Percentiles rank a stretch among this genome's conserved stretches.
Evolutionary conservation across 2,329 filamentous ascomycete species (phyloP).

Genomic region (Neurospora sp.): DNA sequence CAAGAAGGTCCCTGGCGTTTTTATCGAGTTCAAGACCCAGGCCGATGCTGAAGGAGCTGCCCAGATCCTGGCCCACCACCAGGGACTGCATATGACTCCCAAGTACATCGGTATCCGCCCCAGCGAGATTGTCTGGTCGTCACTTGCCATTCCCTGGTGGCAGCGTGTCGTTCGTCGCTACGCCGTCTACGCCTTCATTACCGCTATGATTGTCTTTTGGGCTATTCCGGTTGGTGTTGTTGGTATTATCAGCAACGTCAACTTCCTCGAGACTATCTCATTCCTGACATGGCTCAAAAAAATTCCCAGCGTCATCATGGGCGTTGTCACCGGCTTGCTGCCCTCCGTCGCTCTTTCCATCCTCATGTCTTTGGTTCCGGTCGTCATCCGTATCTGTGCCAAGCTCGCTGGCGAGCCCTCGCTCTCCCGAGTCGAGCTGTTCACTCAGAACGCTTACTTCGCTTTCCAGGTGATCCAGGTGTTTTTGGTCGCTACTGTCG

Average conservation of each 20-base stretch:
- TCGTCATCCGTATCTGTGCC: conserved; percentile 73
- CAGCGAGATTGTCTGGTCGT: conserved; percentile 77
- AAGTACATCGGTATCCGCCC: conserved; percentile 77
- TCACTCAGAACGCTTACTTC: conserved; percentile 87
- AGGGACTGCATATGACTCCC: conserved; percentile 76
- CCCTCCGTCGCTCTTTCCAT: conserved; percentile 70
- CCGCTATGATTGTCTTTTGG: conserved; percentile 80
- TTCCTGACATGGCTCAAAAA: conserved; percentile 64
- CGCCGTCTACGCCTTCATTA: conserved; percentile 60
- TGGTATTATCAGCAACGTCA: conserved; percentile 77
- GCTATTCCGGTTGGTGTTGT: conserved; percentile 66
- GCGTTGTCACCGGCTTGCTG: conserved; percentile 75
- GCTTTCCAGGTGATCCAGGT: conserved; percentile 84
- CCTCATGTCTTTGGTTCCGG: conserved; percentile 77
- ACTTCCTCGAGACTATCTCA: conserved; percentile 51
- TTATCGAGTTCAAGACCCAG: conserved; percentile 81
- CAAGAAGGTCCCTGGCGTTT: conserved; percentile 64
- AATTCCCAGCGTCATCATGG: conserved; percentile 62
- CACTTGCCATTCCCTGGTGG: conserved; percentile 79
- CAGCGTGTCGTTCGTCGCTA: conserved; percentile 66
- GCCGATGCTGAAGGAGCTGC: conserved; percentile 77
- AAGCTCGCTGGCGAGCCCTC: conserved; percentile 74
- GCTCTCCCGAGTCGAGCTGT: conserved; percentile 69
- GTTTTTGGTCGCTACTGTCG: conserved; percentile 76
- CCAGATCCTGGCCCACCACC: conserved; percentile 80